Percentiles rank a stretch among this genome's conserved stretches.
Conservation (phyloP, 768 basidiomycete species). For the Lactifluus hygrophoroides region DNA sequence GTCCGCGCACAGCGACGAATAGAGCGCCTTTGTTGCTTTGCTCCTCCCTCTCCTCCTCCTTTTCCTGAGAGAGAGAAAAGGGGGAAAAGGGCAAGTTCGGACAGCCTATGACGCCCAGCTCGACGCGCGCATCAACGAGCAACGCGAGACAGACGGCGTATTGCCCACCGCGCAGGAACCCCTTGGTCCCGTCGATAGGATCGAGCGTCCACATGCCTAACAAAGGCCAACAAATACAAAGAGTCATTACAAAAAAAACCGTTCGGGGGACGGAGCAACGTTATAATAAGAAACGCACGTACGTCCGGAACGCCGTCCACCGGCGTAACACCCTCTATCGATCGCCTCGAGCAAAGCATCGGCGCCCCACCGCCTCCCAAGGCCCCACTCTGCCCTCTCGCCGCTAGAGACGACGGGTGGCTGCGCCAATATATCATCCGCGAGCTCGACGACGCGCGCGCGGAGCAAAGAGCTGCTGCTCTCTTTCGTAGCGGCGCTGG, state of each 20-base stretch:
- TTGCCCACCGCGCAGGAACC: conserved; percentile 53
- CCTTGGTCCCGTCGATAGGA: conserved; percentile 53
- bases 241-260: background rate
- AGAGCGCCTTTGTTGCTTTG: conserved; percentile 74
- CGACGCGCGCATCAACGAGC: conserved; percentile 41
- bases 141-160: conserved; percentile 55
- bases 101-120: conserved; percentile 60
- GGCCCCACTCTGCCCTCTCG: conserved; percentile 61
- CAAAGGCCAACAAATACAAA: background rate
- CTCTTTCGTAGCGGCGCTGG: conserved; percentile 9
- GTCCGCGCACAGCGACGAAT: conserved; percentile 80
- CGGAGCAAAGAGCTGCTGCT: conserved; percentile 40
- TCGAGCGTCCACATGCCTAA: conserved; percentile 37
- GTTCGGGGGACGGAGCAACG: too few species aligned
- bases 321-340: conserved; percentile 69
- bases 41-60: too few species aligned
- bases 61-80: conserved; percentile 33
- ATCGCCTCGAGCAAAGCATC: conserved; percentile 74
- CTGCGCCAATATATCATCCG: conserved; percentile 65
- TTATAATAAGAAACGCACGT: conserved; percentile 27
- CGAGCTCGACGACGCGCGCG: conserved; percentile 67
- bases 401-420: too few species aligned
- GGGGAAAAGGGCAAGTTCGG: conserved; percentile 67
- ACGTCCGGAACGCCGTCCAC: conserved; percentile 64
- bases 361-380: conserved; percentile 51